Evolutionary conservation across 352 stramenopile species (phyloP).

Genomic region (Phytophthora citricola): DNA sequence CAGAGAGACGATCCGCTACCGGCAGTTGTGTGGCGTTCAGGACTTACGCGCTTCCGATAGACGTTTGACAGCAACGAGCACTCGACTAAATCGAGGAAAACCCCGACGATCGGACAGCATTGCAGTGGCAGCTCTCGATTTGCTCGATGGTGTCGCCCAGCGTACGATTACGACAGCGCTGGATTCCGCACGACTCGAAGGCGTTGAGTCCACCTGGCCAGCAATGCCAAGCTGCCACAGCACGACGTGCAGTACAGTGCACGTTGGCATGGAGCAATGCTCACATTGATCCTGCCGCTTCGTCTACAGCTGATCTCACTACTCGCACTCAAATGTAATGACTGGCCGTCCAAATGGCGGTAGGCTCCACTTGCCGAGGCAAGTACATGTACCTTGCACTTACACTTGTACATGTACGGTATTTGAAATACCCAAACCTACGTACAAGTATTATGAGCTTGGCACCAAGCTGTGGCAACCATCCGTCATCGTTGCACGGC

Average conservation of each 20-base stretch:
- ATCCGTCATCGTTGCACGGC: conserved; percentile 12
- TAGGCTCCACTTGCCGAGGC: not conserved
- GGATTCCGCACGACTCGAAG: conserved; percentile 8
- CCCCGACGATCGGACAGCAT: conserved; percentile 14
- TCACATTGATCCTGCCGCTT: not conserved
- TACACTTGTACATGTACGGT: not conserved
- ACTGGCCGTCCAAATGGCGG: conserved; percentile 1
- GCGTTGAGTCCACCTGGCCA: not conserved
- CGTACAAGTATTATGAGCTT: not conserved
- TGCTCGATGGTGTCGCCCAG: conserved; percentile 9
- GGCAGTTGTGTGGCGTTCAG: conserved; percentile 7
- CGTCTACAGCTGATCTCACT: conserved; percentile 24
- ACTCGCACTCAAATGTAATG: conserved; percentile 16
- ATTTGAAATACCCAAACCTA: too few relatives aligned
- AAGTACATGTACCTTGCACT: not conserved
- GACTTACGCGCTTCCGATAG: conserved; percentile 8
- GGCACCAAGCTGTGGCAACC: not conserved
- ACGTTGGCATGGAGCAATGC: not conserved
- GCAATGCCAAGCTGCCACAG: too few relatives aligned
- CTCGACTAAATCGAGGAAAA: conserved; percentile 16
- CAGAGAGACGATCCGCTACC: conserved; percentile 4
- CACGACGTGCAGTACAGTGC: too few relatives aligned
- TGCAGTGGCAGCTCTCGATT: conserved; percentile 8
- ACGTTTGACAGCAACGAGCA: conserved; percentile 12
- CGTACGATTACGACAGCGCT: conserved; percentile 10